Percentiles rank a stretch among this genome's conserved stretches.
Evolutionary conservation across 345 rosid species (phyloP).

Genomic region (Ceriops tagal): DNA sequence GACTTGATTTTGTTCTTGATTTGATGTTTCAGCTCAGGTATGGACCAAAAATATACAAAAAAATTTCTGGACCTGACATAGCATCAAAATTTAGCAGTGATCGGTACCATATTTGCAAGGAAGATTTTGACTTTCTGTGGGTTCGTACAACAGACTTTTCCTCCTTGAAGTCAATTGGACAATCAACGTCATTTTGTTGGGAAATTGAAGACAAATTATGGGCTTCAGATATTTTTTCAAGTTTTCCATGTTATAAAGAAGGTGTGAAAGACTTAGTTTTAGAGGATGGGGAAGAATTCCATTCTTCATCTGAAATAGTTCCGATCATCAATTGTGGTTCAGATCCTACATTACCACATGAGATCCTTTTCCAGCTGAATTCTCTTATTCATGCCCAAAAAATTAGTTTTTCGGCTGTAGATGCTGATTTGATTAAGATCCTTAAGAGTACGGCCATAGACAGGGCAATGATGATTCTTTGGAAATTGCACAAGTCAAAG

Average conservation of each 20-base stretch:
- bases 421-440: slow-evolving; percentile 38
- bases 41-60: slow-evolving; percentile 65
- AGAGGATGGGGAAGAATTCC: slow-evolving; percentile 43
- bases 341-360: slow-evolving; percentile 48
- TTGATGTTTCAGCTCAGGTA: slow-evolving; percentile 48
- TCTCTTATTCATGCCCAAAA: slow-evolving; percentile 76
- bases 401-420: slow-evolving; percentile 56
- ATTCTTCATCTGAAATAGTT: slow-evolving; percentile 47
- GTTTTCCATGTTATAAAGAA: slow-evolving; percentile 56
- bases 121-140: slow-evolving; percentile 78
- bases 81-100: slow-evolving; percentile 49
- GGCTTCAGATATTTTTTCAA: slow-evolving; percentile 39
- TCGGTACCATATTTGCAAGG: slow-evolving; percentile 74
- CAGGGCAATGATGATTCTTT: slow-evolving; percentile 49
- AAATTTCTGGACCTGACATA: slow-evolving; percentile 57
- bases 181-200: slow-evolving; percentile 63
- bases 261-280: slow-evolving; percentile 29
- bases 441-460: slow-evolving; percentile 44
- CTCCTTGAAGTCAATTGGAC: slow-evolving; percentile 56
- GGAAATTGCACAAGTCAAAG: slow-evolving; percentile 63
- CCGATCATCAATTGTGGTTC: slow-evolving; percentile 51
- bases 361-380: slow-evolving; percentile 75
- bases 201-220: slow-evolving; percentile 39
- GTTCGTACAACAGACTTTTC: slow-evolving; percentile 83
- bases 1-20: slow-evolving; percentile 6